Percentiles rank a stretch among this genome's conserved stretches.
Evolutionary conservation across 805 yeast genomes (phyloP).

Genomic region (Starmerella etchellsii): DNA sequence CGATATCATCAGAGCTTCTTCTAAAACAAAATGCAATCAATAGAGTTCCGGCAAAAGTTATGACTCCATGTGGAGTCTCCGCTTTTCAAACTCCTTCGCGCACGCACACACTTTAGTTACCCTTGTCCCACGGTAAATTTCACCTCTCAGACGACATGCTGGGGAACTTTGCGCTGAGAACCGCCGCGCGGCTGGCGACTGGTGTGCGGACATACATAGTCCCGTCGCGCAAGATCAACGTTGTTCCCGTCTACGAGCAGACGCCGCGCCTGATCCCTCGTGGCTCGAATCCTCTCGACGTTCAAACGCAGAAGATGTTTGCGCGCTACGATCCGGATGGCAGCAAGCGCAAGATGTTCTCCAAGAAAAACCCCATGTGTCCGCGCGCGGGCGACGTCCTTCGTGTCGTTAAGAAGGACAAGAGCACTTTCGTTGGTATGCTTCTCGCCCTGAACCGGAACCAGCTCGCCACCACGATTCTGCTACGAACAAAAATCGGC

Average conservation of each 20-base stretch:
- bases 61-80: no score
- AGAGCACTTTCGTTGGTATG: conserved; percentile 57
- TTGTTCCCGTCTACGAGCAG: conserved; percentile 27
- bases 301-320: conserved; percentile 40
- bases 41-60: no score
- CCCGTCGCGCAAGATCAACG: conserved; percentile 34
- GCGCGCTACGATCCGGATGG: conserved; percentile 60
- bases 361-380: conserved; percentile 34
- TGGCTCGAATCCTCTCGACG: conserved; percentile 30
- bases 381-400: conserved; percentile 74
- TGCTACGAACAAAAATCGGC: conserved; percentile 68
- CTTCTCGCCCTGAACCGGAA: conserved; percentile 64
- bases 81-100: no score
- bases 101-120: no score
- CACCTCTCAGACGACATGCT: no score
- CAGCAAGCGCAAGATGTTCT: conserved; percentile 44
- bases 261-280: conserved; percentile 25
- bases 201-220: conserved; percentile 20
- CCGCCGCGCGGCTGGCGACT: no score
- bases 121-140: no score
- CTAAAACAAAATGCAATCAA: no score
- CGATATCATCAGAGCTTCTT: no score
- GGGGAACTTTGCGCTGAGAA: no score
- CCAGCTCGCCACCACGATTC: conserved; percentile 59
- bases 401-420: conserved; percentile 53